Conservation (phyloP, 176 grass and related monocot species). For the Aechmea fasciata region DNA sequence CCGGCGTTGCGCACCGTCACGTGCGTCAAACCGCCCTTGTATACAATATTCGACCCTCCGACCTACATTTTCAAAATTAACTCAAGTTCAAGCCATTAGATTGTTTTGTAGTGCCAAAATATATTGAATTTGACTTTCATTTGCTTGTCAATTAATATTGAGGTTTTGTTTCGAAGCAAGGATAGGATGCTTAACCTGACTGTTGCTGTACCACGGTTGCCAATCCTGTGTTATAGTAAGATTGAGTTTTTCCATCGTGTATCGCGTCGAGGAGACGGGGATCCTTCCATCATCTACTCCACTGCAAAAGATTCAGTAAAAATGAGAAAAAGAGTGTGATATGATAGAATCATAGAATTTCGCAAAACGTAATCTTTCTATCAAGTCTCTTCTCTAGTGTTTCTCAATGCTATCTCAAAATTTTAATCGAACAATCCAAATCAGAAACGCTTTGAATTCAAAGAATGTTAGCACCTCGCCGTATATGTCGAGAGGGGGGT, state of each 20-base stretch:
- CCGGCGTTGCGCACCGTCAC: slow-evolving; percentile 14
- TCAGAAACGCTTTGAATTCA: too few species aligned
- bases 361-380: neutral
- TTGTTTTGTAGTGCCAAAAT: neutral
- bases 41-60: slow-evolving; percentile 1
- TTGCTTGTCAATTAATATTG: neutral
- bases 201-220: slow-evolving; percentile 49
- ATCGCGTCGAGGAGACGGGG: slow-evolving; percentile 71
- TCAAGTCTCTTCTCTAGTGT: too few species aligned
- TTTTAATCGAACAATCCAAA: too few species aligned
- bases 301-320: slow-evolving; percentile 6
- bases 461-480: too few species aligned
- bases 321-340: neutral
- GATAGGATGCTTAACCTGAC: neutral
- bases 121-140: neutral
- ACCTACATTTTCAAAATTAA: neutral
- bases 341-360: slow-evolving; percentile 1
- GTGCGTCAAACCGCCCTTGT: slow-evolving; percentile 7
- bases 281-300: slow-evolving; percentile 74
- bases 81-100: too few species aligned
- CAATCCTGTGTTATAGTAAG: slow-evolving; percentile 62
- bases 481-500: too few species aligned
- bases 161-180: neutral
- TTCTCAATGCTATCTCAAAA: too few species aligned
- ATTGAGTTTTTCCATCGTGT: slow-evolving; percentile 75